These are phyloP conservation scores for Madurella fahalii DNA, from an alignment of 2,329 filamentous ascomycete genomes.

Conservation along the genomic window DNA sequence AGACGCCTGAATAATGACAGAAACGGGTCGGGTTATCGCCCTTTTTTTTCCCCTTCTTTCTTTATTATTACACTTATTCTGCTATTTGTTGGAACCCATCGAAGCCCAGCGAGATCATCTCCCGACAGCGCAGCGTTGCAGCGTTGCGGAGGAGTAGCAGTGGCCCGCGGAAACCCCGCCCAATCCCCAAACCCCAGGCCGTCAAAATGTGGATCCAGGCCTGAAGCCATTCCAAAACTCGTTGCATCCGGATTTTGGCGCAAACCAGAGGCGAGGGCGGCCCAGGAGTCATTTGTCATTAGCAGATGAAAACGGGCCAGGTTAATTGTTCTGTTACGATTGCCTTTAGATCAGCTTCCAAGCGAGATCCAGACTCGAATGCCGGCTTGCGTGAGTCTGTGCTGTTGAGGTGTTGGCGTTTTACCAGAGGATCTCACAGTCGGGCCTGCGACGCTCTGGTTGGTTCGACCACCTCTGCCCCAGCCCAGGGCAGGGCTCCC, in stretches of 20 bases:
- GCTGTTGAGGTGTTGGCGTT: no score
- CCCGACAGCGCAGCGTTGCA: background rate
- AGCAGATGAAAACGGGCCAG: background rate
- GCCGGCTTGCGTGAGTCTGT: no score
- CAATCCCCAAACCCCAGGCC: background rate
- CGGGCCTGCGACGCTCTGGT: background rate
- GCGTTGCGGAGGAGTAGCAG: background rate
- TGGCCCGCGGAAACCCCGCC: background rate
- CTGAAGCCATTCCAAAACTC: constrained; percentile 3
- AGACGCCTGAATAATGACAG: constrained; percentile 11
- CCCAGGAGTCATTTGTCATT: background rate
- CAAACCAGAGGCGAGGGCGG: background rate
- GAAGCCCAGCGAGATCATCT: background rate
- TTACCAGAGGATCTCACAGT: no score
- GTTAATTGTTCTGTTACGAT: no score
- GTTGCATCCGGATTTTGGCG: constrained; percentile 1
- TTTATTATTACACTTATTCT: background rate
- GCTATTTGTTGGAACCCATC: background rate
- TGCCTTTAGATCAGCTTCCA: background rate
- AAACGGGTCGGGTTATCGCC: background rate
- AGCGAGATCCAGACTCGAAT: no score
- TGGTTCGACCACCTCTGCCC: constrained; percentile 8
- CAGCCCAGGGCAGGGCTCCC: background rate
- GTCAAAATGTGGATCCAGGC: background rate
- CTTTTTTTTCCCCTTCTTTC: background rate